Evolutionary conservation across 2,329 filamentous ascomycete genomes (phyloP).

Genomic region (Neocatenulostroma microsporum): DNA sequence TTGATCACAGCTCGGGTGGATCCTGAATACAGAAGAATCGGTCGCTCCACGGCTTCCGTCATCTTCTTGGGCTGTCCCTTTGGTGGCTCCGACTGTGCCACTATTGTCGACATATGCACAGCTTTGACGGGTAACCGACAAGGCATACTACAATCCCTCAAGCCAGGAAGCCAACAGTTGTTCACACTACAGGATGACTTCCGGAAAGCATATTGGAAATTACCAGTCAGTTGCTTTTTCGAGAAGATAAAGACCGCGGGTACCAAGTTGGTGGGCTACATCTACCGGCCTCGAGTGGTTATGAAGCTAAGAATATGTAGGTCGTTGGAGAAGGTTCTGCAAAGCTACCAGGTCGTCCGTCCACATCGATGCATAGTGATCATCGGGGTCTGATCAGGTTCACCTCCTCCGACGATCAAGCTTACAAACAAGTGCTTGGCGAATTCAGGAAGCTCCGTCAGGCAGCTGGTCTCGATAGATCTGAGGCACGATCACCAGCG

Average conservation of each 20-base stretch:
- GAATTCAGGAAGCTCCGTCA: background rate
- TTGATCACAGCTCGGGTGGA: too few species aligned
- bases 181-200: background rate
- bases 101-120: background rate
- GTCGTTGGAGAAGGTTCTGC: background rate
- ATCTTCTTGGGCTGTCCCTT: slow-evolving; percentile 1
- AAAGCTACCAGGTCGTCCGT: background rate
- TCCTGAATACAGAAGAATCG: too few species aligned
- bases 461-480: background rate
- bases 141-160: background rate
- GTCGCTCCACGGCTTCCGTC: too few species aligned
- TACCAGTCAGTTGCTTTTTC: background rate
- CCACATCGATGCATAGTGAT: background rate
- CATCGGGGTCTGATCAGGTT: background rate
- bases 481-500: background rate
- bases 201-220: background rate
- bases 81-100: background rate
- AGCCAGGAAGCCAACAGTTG: background rate
- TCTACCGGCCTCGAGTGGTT: background rate
- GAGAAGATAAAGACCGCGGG: background rate
- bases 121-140: background rate
- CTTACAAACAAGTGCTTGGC: background rate
- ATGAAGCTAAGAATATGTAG: background rate
- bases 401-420: background rate
- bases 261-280: background rate